Evolutionary conservation across 2,329 filamentous ascomycete species (phyloP), one percentile per base, ranked within the genome.

Genomic region (Colletotrichum orbiculare): DNA sequence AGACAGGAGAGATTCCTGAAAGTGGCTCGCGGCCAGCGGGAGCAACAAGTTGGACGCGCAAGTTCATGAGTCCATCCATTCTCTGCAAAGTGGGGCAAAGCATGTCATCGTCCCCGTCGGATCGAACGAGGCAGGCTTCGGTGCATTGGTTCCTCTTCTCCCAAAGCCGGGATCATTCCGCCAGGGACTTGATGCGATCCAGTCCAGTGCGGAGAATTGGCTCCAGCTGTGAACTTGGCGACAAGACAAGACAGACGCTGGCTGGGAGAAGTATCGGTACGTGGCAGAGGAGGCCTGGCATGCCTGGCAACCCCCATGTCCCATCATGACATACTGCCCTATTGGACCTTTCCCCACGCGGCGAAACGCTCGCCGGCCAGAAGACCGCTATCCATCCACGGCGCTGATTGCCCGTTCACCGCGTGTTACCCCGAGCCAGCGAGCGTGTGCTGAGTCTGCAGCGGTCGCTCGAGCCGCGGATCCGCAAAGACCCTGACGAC

Each of bases 391-490:
- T 34, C 47, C 46, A 50, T 58, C 17, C 35, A 11, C 47, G 42
- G 60, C 54, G 46, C 41, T 45, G 54, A 53, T 52, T 58, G 47
- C 47, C 41, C 54, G 41, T 38, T 53, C 54, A 58, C 45, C 48
- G 37, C 13, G 45, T 46, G 25, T 25, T 25, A 41, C 13, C 41
- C 48, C 59, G 60, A 63, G 45, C 46, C 52, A 59, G 60, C 25
- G 25, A 25, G 25, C 25, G 25, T 25, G 25, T 25, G 25, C 25
- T 25, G 25, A 25, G 25, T 25, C 60, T 37, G 41, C n/a, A 52
- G 52, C 67, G 67, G 56, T 67, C 67, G 57, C 57, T 61, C 67
- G 64, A 68, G 67, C 64, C 67, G 64, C 49, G 15, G 54, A 65
- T 67, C 67, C 64, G 64, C 64, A 60, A 38, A 43, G 60, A 61